A percentile compares a stretch with the other conserved stretches of the same genome.
These are phyloP conservation scores for Leccinum sublutescens DNA, from an alignment of 768 basidiomycete genomes.

Conservation along the genomic window DNA sequence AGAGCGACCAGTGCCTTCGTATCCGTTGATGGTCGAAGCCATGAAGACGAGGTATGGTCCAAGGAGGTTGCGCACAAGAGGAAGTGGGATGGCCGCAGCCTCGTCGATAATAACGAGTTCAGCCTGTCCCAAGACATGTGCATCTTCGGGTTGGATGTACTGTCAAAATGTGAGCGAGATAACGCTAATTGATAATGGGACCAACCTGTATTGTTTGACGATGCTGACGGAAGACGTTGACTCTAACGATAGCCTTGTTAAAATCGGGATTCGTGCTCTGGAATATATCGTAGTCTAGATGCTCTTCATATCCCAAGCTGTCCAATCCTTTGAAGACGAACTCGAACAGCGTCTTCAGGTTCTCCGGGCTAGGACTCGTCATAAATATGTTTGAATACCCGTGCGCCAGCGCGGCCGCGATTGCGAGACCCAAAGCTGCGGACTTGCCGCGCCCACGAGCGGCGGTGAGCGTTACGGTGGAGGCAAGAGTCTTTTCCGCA, in stretches of 20 bases:
- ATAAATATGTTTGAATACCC: slow-evolving; percentile 98
- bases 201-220: slow-evolving; percentile 93
- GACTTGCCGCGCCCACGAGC: slow-evolving; percentile 95
- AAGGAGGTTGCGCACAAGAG: slow-evolving; percentile 91
- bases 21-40: slow-evolving; percentile 99
- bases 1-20: slow-evolving; percentile 99
- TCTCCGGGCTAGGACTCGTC: slow-evolving; percentile 96
- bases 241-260: slow-evolving; percentile 92
- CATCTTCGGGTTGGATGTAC: slow-evolving; percentile 99
- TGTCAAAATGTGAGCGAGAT: slow-evolving; percentile 32
- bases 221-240: slow-evolving; percentile 91
- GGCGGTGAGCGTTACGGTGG: slow-evolving; percentile 94
- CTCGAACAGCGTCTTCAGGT: slow-evolving; percentile 96
- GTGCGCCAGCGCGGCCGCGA: slow-evolving; percentile 88
- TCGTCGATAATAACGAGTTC: slow-evolving; percentile 98
- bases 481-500: slow-evolving; percentile 88
- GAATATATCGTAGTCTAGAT: slow-evolving; percentile 94
- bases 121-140: slow-evolving; percentile 95
- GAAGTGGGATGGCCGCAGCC: slow-evolving; percentile 96
- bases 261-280: slow-evolving; percentile 95
- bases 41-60: slow-evolving; percentile 98
- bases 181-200: neutral
- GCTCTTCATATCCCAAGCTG: slow-evolving; percentile 92
- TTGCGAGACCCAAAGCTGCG: slow-evolving; percentile 91
- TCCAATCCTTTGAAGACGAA: slow-evolving; percentile 98